These are phyloP conservation scores for Alternaria triticina DNA, from an alignment of 2,329 filamentous ascomycete species.

Conservation along the genomic window DNA sequence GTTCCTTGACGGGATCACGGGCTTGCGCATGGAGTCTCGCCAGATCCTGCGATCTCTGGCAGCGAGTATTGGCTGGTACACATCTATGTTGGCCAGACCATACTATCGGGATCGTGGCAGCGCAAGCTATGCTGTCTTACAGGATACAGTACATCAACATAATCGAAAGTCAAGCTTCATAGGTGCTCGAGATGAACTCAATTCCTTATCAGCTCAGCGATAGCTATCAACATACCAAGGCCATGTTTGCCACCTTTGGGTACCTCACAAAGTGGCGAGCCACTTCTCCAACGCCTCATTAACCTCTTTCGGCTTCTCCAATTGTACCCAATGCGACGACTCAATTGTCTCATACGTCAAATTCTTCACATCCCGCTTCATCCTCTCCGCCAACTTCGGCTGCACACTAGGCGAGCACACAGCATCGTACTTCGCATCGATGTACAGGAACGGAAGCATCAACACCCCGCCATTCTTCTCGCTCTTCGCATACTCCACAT, in stretches of 20 bases:
- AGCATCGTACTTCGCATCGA: constrained; percentile 50
- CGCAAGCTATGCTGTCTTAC: not conserved
- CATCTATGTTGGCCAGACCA: not conserved
- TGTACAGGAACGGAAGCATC: constrained; percentile 47
- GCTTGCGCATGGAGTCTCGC: not conserved
- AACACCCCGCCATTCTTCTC: constrained; percentile 45
- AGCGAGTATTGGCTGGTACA: not conserved
- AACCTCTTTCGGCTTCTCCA: constrained; percentile 34
- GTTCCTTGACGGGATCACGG: not conserved
- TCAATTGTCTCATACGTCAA: constrained; percentile 56
- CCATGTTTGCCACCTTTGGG: not conserved
- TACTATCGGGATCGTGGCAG: not conserved
- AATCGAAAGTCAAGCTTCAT: not conserved
- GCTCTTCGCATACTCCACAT: constrained; percentile 50
- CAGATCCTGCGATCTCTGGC: not conserved
- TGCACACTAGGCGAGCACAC: constrained; percentile 41
- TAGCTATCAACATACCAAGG: not conserved
- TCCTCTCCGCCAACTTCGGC: constrained; percentile 43
- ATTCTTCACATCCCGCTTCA: constrained; percentile 45
- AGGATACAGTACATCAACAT: not conserved
- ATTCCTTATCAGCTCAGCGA: not conserved
- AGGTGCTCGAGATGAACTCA: not conserved
- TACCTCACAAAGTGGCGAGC: constrained; percentile 11
- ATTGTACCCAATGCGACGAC: constrained; percentile 32
- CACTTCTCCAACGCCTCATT: constrained; percentile 34